Conservation (phyloP, 345 rosid genomes). For the Schrenkiella parvula region DNA sequence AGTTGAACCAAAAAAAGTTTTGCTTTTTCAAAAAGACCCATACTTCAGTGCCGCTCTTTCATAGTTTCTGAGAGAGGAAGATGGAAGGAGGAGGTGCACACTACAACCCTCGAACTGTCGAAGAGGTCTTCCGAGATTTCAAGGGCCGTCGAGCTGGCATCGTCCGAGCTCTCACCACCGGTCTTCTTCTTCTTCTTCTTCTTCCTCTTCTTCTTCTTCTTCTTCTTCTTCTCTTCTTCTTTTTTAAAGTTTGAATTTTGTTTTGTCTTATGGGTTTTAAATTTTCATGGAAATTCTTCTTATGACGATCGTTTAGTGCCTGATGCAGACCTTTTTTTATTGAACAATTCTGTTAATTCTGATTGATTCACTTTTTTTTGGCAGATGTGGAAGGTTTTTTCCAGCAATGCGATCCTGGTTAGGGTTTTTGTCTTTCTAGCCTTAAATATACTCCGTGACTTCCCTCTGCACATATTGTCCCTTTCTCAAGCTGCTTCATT, state of each 20-base stretch:
- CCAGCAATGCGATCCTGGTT: constrained; percentile 85
- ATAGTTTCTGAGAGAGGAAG: not conserved
- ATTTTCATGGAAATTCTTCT: not conserved
- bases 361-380: not conserved
- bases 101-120: constrained; percentile 64
- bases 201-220: not conserved
- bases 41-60: constrained; percentile 4
- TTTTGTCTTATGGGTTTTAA: not conserved
- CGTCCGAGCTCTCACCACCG: constrained; percentile 68
- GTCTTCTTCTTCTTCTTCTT: constrained; percentile 27
- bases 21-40: not conserved
- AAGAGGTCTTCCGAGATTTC: constrained; percentile 77
- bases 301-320: not conserved
- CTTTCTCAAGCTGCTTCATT: constrained; percentile 4
- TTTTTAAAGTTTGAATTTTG: not conserved
- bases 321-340: not conserved
- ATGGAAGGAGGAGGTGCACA: constrained; percentile 40
- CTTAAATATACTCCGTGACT: not conserved
- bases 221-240: not conserved
- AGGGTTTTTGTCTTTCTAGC: constrained; percentile 28
- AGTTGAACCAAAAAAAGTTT: not conserved
- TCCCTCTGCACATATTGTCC: not conserved
- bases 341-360: not conserved
- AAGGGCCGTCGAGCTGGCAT: constrained; percentile 75
- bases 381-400: constrained; percentile 70